Conservation (phyloP, 805 yeast genomes). For the Dipodascopsis uninucleata region DNA sequence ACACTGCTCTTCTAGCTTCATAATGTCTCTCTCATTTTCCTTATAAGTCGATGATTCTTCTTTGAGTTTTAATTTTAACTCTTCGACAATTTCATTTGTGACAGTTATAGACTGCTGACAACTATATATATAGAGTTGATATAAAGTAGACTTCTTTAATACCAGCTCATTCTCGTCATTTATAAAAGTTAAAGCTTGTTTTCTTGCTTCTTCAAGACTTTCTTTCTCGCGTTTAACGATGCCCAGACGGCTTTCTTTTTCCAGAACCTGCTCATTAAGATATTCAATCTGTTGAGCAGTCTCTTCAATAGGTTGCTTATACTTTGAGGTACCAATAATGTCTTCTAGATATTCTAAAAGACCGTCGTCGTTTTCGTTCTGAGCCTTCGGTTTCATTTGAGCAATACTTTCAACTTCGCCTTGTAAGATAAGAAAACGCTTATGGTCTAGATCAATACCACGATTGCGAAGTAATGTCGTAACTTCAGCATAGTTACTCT, state of each 20-base stretch:
- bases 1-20: constrained; percentile 29
- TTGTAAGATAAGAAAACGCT: constrained; percentile 87
- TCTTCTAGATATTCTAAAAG: constrained; percentile 91
- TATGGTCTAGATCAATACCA: constrained; percentile 93
- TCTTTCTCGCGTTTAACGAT: constrained; percentile 75
- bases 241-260: constrained; percentile 73
- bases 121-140: constrained; percentile 43
- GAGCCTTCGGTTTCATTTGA: constrained; percentile 98
- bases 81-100: constrained; percentile 40
- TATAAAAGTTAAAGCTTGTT: constrained; percentile 64
- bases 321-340: constrained; percentile 88
- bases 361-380: constrained; percentile 87
- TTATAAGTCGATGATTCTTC: constrained; percentile 44
- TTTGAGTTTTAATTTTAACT: constrained; percentile 43
- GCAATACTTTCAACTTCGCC: constrained; percentile 99
- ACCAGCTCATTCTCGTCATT: constrained; percentile 59
- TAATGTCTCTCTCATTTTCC: constrained; percentile 42
- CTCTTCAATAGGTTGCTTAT: constrained; percentile 71
- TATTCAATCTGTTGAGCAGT: constrained; percentile 58
- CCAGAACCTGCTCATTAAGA: constrained; percentile 75
- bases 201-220: constrained; percentile 49
- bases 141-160: constrained; percentile 50
- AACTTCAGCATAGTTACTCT: constrained; percentile 74
- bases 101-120: constrained; percentile 42
- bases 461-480: constrained; percentile 66